phyloP scores from a whole-genome alignment of 352 stramenopile species.

The Globisporangium canariense region DNA sequence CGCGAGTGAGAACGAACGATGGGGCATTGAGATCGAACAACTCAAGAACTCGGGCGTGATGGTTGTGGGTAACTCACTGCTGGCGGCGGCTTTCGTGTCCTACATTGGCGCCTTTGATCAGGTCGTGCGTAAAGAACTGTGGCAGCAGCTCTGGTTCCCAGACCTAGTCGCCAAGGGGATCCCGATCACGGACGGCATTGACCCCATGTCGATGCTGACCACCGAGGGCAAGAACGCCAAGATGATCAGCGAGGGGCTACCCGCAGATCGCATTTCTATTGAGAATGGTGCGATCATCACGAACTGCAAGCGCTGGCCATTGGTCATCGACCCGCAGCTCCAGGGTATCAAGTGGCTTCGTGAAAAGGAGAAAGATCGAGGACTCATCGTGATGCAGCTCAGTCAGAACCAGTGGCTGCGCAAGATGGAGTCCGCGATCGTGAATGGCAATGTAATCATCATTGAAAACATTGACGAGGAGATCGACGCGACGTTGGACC shows the following conservation, averaged over 20 bases:
- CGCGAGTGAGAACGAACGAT: conserved; percentile 95
- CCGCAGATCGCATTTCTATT: conserved; percentile 96
- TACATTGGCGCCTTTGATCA: conserved; percentile 98
- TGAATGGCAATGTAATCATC: conserved; percentile 94
- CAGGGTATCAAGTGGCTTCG: conserved; percentile 98
- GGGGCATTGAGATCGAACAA: conserved; percentile 95
- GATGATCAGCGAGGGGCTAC: conserved; percentile 97
- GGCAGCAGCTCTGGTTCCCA: conserved; percentile 79
- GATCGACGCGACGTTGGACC: conserved; percentile 96
- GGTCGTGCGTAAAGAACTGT: conserved; percentile 82
- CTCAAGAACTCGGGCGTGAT: conserved; percentile 94
- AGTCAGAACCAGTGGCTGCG: conserved; percentile 96
- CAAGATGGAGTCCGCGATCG: conserved; percentile 93
- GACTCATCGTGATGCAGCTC: conserved; percentile 92
- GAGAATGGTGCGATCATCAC: conserved; percentile 98
- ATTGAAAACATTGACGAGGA: conserved; percentile 98
- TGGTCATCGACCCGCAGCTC: conserved; percentile 97
- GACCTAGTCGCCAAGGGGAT: conserved; percentile 91
- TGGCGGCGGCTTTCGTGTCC: conserved; percentile 96
- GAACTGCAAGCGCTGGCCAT: conserved; percentile 96
- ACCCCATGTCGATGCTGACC: conserved; percentile 94
- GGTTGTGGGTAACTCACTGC: conserved; percentile 95
- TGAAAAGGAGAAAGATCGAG: conserved; percentile 92
- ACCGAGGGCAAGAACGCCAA: conserved; percentile 96
- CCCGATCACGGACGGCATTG: conserved; percentile 92